Conservation (phyloP, 768 basidiomycete genomes). For the Mycena pura region DNA sequence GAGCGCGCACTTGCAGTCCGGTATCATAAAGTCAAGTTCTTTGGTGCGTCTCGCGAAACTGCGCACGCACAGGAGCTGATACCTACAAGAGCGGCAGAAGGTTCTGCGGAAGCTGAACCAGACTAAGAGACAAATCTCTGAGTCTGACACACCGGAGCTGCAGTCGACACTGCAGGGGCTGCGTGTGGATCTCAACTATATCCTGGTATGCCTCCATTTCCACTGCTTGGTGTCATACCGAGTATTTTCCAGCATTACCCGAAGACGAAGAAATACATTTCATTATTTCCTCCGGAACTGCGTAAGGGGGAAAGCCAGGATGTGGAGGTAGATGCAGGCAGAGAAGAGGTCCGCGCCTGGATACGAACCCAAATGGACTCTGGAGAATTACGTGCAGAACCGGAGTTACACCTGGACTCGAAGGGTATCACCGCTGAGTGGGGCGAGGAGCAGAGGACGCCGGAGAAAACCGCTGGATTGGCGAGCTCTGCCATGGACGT, state of each 20-base stretch:
- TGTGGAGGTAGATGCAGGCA: slow-evolving; percentile 51
- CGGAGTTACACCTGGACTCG: slow-evolving; percentile 54
- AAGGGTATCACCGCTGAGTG: slow-evolving; percentile 7
- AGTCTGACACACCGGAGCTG: slow-evolving; percentile 45
- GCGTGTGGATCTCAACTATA: slow-evolving; percentile 91
- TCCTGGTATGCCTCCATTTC: slow-evolving; percentile 60
- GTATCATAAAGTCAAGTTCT: slow-evolving; percentile 95
- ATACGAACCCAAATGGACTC: slow-evolving; percentile 65
- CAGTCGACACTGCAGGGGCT: slow-evolving; percentile 61
- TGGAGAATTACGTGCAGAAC: slow-evolving; percentile 64
- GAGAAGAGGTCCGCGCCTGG: slow-evolving; percentile 65
- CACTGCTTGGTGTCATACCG: background rate
- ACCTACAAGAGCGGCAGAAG: slow-evolving; percentile 79
- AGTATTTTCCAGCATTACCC: slow-evolving; percentile 72
- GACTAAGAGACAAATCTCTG: slow-evolving; percentile 59
- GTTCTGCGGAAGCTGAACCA: slow-evolving; percentile 78
- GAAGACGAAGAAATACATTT: slow-evolving; percentile 86
- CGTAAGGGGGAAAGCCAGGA: slow-evolving; percentile 43
- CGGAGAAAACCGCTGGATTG: no score
- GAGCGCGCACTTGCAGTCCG: slow-evolving; percentile 76
- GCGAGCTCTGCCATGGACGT: no score
- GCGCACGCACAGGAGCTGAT: background rate
- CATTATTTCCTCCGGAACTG: slow-evolving; percentile 80
- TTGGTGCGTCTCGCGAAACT: slow-evolving; percentile 61
- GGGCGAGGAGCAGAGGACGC: slow-evolving; percentile 10